phyloP scores from a whole-genome alignment of 495 filamentous ascomycete genomes.

The Tuber indicum region DNA sequence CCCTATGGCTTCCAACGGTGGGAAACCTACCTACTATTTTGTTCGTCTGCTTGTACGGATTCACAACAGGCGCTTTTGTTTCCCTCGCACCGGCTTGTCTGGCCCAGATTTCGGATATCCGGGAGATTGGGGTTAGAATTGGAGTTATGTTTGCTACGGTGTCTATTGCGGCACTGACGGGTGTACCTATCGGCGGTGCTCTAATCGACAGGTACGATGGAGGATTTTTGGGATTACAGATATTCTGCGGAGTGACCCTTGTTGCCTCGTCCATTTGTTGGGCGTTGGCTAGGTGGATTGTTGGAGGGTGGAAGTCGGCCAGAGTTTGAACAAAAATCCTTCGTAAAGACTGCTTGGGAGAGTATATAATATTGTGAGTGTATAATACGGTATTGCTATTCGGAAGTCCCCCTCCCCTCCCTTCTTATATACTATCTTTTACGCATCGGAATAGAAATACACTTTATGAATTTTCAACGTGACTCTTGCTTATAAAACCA shows the following conservation, averaged over 20 bases:
- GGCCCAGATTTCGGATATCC: conserved; percentile 65
- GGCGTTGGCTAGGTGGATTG: conserved; percentile 45
- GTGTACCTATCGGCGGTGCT: conserved; percentile 67
- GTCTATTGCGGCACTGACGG: conserved; percentile 60
- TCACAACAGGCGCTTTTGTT: conserved; percentile 66
- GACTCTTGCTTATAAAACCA: background rate
- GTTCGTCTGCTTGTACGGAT: conserved; percentile 64
- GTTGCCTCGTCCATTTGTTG: conserved; percentile 50
- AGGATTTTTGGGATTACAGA: conserved; percentile 54
- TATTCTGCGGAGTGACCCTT: conserved; percentile 62
- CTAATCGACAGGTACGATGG: conserved; percentile 54
- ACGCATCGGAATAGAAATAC: background rate
- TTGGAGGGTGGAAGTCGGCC: conserved; percentile 46
- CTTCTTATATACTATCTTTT: background rate
- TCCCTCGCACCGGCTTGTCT: conserved; percentile 57
- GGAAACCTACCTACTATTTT: conserved; percentile 58
- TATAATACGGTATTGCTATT: background rate
- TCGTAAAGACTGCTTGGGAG: background rate
- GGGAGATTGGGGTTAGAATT: conserved; percentile 66
- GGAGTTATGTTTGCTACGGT: conserved; percentile 60
- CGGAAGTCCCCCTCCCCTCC: background rate
- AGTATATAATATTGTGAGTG: background rate
- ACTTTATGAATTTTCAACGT: background rate
- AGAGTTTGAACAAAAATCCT: conserved; percentile 28
- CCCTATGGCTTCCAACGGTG: conserved; percentile 60